Percentiles rank a stretch among this genome's conserved stretches.
phyloP scores from a whole-genome alignment of 2,329 filamentous ascomycete genomes.

The Dendryphion nanum region DNA sequence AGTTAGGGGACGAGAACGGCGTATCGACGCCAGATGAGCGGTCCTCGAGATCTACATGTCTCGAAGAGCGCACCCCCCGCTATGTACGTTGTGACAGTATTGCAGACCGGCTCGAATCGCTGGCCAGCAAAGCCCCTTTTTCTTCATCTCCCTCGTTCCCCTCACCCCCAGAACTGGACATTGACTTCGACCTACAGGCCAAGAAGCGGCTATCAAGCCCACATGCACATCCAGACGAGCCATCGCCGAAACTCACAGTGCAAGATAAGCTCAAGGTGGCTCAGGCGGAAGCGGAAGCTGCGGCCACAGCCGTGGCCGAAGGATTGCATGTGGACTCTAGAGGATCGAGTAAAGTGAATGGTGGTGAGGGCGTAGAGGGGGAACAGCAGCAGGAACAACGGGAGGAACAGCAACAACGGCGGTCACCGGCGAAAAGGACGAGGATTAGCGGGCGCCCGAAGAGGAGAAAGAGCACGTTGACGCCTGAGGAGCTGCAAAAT shows the following conservation, averaged over 20 bases:
- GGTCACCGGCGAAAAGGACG: conserved; percentile 42
- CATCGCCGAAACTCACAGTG: conserved; percentile 43
- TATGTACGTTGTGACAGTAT: conserved; percentile 37
- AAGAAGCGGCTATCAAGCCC: conserved; percentile 40
- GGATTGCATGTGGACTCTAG: conserved; percentile 10
- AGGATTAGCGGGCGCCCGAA: conserved; percentile 57
- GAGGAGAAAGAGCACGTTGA: conserved; percentile 71
- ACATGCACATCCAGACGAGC: conserved; percentile 37
- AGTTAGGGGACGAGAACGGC: conserved; percentile 31
- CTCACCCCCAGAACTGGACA: conserved; percentile 9
- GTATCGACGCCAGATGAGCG: conserved; percentile 26
- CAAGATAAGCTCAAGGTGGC: conserved; percentile 48
- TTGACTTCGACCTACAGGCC: conserved; percentile 31
- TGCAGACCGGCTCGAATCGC: conserved; percentile 18
- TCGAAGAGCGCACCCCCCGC: conserved; percentile 30
- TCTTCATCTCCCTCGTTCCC: conserved; percentile 15
- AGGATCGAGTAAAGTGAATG: conserved; percentile 10
- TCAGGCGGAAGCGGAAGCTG: conserved; percentile 45
- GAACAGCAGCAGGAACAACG: conserved; percentile 12
- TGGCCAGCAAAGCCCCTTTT: conserved; percentile 28
- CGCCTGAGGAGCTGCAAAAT: conserved; percentile 68
- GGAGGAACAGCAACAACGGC: conserved; percentile 20
- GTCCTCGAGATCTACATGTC: conserved; percentile 14
- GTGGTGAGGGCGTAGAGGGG: conserved; percentile 17
- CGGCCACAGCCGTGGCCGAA: conserved; percentile 36